phyloP scores from a whole-genome alignment of 2,329 filamentous ascomycete genomes.

The Aspergillus oerlinghausenensis region DNA sequence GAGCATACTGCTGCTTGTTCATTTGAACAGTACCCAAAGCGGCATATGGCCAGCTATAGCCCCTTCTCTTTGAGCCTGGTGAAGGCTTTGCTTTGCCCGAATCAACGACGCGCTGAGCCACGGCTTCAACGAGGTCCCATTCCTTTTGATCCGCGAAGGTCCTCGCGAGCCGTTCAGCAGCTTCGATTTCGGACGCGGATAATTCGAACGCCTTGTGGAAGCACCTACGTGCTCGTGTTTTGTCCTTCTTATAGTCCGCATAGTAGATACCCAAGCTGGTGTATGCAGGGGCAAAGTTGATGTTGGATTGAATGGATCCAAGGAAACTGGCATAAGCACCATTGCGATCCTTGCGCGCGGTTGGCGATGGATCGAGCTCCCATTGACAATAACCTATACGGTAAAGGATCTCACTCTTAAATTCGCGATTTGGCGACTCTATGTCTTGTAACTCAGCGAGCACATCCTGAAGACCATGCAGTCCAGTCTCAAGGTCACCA shows the following conservation, averaged over 20 bases:
- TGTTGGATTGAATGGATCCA: constrained; percentile 75
- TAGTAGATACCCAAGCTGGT: constrained; percentile 89
- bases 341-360: constrained; percentile 71
- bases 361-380: constrained; percentile 70
- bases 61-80: constrained; percentile 87
- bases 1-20: constrained; percentile 85
- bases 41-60: constrained; percentile 92
- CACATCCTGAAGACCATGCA: constrained; percentile 66
- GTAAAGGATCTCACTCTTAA: constrained; percentile 83
- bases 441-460: constrained; percentile 61
- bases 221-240: constrained; percentile 78
- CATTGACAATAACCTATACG: constrained; percentile 82
- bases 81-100: constrained; percentile 89
- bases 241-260: constrained; percentile 83
- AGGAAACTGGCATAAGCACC: constrained; percentile 83
- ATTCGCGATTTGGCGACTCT: constrained; percentile 57
- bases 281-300: constrained; percentile 85
- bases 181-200: constrained; percentile 77
- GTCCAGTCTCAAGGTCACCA: constrained; percentile 66
- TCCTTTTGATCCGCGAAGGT: constrained; percentile 86
- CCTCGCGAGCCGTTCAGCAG: constrained; percentile 79
- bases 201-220: constrained; percentile 96
- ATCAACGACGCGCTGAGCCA: constrained; percentile 84
- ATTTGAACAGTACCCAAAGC: constrained; percentile 90
- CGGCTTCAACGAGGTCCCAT: constrained; percentile 93